phyloP scores from a whole-genome alignment of 2,329 filamentous ascomycete genomes.

The Penicillium sp. region DNA sequence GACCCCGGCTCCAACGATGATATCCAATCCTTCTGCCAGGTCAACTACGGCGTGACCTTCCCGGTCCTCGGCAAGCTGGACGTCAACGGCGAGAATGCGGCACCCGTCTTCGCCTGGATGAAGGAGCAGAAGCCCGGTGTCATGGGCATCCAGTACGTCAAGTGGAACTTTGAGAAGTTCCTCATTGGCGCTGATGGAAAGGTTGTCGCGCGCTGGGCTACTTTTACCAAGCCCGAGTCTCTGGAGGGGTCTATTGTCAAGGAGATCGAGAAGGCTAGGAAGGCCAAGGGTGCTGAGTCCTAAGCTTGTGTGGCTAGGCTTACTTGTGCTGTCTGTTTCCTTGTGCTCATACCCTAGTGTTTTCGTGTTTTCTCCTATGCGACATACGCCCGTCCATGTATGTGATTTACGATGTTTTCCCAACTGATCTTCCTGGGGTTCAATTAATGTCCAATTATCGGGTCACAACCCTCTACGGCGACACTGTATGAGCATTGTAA shows the following conservation, averaged over 20 bases:
- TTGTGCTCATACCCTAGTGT: background rate
- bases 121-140: constrained; percentile 71
- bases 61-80: constrained; percentile 88
- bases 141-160: constrained; percentile 81
- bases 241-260: constrained; percentile 71
- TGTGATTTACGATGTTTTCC: background rate
- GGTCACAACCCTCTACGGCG: background rate
- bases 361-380: constrained; percentile 6
- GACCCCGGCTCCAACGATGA: constrained; percentile 80
- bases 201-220: constrained; percentile 82
- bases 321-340: background rate
- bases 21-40: constrained; percentile 78
- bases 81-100: constrained; percentile 80
- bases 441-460: background rate
- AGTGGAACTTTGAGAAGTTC: constrained; percentile 99
- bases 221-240: constrained; percentile 76
- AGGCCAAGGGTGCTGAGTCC: constrained; percentile 19
- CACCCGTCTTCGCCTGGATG: constrained; percentile 73
- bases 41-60: constrained; percentile 93
- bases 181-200: constrained; percentile 78
- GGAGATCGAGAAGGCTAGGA: constrained; percentile 60
- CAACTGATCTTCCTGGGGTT: background rate
- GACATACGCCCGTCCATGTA: constrained; percentile 1
- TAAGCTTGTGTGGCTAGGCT: constrained; percentile 5
- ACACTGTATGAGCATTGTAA: background rate